Percentiles rank a stretch among this genome's conserved stretches.
Evolutionary conservation across 345 rosid species (phyloP).

Genomic region (Euphorbia peplus): DNA sequence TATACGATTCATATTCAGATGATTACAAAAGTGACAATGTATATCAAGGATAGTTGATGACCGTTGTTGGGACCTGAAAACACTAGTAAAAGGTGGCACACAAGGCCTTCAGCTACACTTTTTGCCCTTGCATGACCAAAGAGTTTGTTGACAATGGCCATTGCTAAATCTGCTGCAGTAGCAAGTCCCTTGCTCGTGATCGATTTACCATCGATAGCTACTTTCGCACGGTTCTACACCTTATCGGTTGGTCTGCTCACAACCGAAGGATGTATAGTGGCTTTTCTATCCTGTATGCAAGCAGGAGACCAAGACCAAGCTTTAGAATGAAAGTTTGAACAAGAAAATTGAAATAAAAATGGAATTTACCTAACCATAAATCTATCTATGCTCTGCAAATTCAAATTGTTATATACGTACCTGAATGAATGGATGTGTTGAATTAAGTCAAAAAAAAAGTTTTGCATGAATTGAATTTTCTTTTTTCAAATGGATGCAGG

Average conservation of each 20-base stretch:
- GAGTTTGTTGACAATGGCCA: constrained; percentile 71
- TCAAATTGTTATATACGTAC: too few relatives aligned
- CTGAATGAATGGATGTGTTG: too few relatives aligned
- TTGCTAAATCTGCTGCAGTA: constrained; percentile 56
- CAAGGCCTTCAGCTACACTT: constrained; percentile 87
- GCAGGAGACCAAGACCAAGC: constrained; percentile 12
- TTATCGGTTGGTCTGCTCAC: constrained; percentile 25
- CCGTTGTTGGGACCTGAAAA: too few relatives aligned
- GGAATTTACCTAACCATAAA: too few relatives aligned
- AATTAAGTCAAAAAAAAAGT: too few relatives aligned
- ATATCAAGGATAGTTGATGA: too few relatives aligned
- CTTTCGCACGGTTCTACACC: constrained; percentile 48
- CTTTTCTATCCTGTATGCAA: constrained; percentile 56
- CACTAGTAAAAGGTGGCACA: too few relatives aligned
- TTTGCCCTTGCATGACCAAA: constrained; percentile 82
- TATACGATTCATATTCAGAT: too few relatives aligned
- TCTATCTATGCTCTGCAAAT: too few relatives aligned
- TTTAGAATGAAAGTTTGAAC: background rate
- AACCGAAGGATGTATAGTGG: constrained; percentile 50
- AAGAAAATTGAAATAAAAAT: constrained; percentile 1
- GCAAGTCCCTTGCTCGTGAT: constrained; percentile 77
- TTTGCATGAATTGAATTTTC: too few relatives aligned
- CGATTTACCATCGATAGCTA: constrained; percentile 80
- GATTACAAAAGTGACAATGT: too few relatives aligned
- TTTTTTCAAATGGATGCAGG: too few relatives aligned